Conservation (phyloP, 139 green algal species). For the Chlorella sp. region DNA sequence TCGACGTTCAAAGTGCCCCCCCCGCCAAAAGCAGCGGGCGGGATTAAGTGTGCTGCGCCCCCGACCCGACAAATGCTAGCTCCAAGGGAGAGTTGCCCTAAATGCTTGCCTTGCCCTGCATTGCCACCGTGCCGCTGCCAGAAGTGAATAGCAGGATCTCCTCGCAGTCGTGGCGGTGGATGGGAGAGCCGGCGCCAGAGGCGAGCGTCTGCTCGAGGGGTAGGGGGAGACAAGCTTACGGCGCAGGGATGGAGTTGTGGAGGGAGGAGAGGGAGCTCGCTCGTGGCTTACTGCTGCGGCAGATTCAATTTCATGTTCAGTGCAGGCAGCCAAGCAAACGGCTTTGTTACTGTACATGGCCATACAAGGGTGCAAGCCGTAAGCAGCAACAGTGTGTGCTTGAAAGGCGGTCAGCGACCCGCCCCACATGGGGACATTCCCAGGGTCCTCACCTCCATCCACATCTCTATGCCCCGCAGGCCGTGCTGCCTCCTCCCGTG, state of each 20-base stretch:
- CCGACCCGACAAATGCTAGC: too few species aligned
- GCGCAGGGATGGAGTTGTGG: not conserved
- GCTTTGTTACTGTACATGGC: too few species aligned
- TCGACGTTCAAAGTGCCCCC: too few species aligned
- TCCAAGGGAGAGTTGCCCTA: too few species aligned
- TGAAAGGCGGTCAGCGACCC: too few species aligned
- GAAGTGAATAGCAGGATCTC: not conserved
- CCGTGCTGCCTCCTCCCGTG: not conserved
- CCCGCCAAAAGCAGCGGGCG: too few species aligned
- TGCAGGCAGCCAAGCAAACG: not conserved
- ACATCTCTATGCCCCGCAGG: not conserved
- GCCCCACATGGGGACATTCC: not conserved
- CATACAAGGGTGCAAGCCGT: too few species aligned
- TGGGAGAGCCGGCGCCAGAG: not conserved
- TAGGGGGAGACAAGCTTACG: not conserved
- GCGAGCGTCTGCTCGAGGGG: not conserved
- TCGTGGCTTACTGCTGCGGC: not conserved
- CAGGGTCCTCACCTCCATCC: not conserved
- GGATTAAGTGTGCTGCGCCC: too few species aligned
- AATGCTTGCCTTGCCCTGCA: not conserved
- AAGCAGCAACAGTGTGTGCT: not conserved
- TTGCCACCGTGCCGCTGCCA: not conserved
- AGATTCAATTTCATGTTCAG: not conserved
- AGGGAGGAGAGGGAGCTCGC: too few species aligned
- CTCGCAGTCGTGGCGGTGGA: constrained; percentile 13